Percentiles rank a stretch among this genome's conserved stretches.
phyloP scores from a whole-genome alignment of 768 basidiomycete genomes.

The Panaeolus papilionaceus region DNA sequence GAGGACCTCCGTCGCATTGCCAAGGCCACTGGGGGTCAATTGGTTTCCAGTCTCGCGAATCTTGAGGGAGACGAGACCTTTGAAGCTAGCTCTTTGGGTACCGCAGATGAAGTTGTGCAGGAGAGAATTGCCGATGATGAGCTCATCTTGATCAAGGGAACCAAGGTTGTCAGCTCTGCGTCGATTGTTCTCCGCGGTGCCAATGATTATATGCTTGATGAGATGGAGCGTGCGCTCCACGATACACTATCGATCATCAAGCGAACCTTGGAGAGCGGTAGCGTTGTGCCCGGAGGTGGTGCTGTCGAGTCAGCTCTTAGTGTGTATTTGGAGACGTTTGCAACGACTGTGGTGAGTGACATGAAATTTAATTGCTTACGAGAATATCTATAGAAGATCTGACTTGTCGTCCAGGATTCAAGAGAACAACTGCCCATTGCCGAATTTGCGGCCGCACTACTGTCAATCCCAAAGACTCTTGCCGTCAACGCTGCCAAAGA shows the following conservation, averaged over 20 bases:
- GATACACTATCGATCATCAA: slow-evolving; percentile 96
- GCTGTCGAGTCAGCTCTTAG: slow-evolving; percentile 97
- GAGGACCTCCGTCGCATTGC: slow-evolving; percentile 98
- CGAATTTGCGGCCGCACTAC: slow-evolving; percentile 93
- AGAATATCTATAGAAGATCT: slow-evolving; percentile 5
- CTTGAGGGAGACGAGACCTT: slow-evolving; percentile 98
- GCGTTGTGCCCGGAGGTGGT: slow-evolving; percentile 96
- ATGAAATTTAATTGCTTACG: slow-evolving; percentile 17
- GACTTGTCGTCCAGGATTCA: slow-evolving; percentile 71
- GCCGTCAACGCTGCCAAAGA: slow-evolving; percentile 99
- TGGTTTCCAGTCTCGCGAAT: slow-evolving; percentile 93
- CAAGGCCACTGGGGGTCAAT: slow-evolving; percentile 93
- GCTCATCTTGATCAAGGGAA: slow-evolving; percentile 96
- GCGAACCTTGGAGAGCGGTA: slow-evolving; percentile 93
- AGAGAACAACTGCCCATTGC: slow-evolving; percentile 98
- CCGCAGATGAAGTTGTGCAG: slow-evolving; percentile 94
- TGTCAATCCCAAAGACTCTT: slow-evolving; percentile 96
- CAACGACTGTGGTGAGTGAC: slow-evolving; percentile 86
- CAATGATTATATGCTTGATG: slow-evolving; percentile 99
- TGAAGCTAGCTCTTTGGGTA: slow-evolving; percentile 89
- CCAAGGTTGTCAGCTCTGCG: slow-evolving; percentile 92
- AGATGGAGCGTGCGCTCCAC: slow-evolving; percentile 98
- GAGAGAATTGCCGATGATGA: slow-evolving; percentile 99
- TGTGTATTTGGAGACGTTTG: slow-evolving; percentile 98
- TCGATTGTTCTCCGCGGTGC: slow-evolving; percentile 96